These are phyloP conservation scores for Physcomitrellopsis africana DNA, from an alignment of 225 moss, liverwort and hornwort genomes.

Conservation along the genomic window DNA sequence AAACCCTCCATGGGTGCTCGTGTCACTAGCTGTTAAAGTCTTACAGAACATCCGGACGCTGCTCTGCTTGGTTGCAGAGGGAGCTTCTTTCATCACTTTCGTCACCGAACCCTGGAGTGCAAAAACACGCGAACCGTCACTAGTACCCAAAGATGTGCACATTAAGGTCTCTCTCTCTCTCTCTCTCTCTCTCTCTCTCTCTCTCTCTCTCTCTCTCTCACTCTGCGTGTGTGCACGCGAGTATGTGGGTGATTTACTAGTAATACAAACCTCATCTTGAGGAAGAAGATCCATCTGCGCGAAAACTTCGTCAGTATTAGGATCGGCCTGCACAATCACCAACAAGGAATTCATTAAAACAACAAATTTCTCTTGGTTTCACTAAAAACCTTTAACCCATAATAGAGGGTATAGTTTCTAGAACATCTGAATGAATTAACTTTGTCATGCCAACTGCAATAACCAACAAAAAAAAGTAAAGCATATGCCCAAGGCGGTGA, in stretches of 20 bases:
- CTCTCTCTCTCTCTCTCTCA: too few relatives aligned
- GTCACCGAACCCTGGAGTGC: constrained; percentile 30
- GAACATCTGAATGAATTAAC: background rate
- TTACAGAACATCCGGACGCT: constrained; percentile 70
- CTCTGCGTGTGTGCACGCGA: too few relatives aligned
- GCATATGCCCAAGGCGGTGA: background rate
- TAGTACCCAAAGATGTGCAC: background rate
- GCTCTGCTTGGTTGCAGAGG: constrained; percentile 34
- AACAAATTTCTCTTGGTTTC: background rate
- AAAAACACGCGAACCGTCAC: constrained; percentile 4
- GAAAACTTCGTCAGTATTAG: constrained; percentile 75
- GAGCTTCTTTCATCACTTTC: constrained; percentile 36
- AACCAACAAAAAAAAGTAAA: background rate
- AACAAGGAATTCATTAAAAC: background rate
- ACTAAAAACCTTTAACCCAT: background rate
- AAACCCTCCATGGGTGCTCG: constrained; percentile 90
- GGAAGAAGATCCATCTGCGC: constrained; percentile 45
- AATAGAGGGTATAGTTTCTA: background rate
- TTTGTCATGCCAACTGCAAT: background rate
- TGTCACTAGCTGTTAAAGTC: constrained; percentile 73
- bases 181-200: too few relatives aligned
- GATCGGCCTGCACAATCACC: constrained; percentile 62
- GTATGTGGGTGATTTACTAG: background rate
- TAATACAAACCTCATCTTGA: constrained; percentile 28
- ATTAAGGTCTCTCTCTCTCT: background rate